Percentiles rank a stretch among this genome's conserved stretches.
Evolutionary conservation across 2,329 filamentous ascomycete genomes (phyloP).

Genomic region (Clonostachys chloroleuca): DNA sequence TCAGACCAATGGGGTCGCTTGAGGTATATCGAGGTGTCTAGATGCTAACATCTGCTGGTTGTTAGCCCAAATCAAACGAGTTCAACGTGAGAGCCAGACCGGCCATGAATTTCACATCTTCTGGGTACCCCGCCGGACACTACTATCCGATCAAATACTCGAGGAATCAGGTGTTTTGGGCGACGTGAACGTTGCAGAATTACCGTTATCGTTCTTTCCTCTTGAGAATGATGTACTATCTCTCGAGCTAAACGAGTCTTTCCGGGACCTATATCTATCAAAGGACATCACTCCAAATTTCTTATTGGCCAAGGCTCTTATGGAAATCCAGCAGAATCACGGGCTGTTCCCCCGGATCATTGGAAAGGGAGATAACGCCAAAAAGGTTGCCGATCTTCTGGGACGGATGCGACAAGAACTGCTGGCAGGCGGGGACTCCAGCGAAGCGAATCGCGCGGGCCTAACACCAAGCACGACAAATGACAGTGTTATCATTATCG

Average conservation of each 20-base stretch:
- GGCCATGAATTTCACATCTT: constrained; percentile 97
- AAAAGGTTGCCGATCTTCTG: constrained; percentile 80
- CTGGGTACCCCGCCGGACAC: constrained; percentile 88
- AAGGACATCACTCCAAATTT: constrained; percentile 92
- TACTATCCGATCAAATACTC: constrained; percentile 85
- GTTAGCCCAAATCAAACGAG: constrained; percentile 82
- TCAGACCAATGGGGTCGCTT: no score
- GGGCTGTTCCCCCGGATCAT: constrained; percentile 93
- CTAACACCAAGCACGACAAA: constrained; percentile 81
- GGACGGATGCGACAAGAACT: constrained; percentile 89
- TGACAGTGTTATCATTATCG: constrained; percentile 90
- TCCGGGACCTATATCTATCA: constrained; percentile 80
- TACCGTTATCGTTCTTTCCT: constrained; percentile 86
- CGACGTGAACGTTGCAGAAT: constrained; percentile 83
- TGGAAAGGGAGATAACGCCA: constrained; percentile 93
- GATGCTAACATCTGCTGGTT: constrained; percentile 23
- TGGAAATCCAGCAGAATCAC: constrained; percentile 88
- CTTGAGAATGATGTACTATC: constrained; percentile 89
- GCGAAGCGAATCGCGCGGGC: constrained; percentile 56
- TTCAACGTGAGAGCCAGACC: constrained; percentile 81
- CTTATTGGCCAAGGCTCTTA: constrained; percentile 83
- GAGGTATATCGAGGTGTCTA: no score
- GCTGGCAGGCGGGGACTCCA: constrained; percentile 70
- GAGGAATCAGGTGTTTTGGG: constrained; percentile 92
- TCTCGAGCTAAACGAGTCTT: constrained; percentile 82